phyloP scores from a whole-genome alignment of 352 stramenopile genomes.

The Phytophthora sp. region DNA sequence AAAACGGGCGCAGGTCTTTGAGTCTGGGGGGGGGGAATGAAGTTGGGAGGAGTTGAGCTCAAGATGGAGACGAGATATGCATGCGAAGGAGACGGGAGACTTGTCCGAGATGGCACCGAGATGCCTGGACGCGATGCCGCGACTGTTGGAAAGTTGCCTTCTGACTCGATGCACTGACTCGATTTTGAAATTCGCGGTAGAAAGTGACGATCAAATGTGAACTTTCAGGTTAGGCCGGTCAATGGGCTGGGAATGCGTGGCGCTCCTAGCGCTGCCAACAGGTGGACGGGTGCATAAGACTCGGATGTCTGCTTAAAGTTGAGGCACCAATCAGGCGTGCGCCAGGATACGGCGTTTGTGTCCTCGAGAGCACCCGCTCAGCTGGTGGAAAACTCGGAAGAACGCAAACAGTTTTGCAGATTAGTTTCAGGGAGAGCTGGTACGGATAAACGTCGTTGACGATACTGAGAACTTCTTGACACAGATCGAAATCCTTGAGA shows the following conservation, averaged over 20 bases:
- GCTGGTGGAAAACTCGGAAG: too few species aligned
- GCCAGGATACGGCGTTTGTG: too few species aligned
- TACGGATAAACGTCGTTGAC: too few species aligned
- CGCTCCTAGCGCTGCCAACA: neutral
- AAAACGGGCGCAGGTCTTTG: neutral
- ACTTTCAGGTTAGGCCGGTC: neutral
- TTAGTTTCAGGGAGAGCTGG: too few species aligned
- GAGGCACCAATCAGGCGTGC: too few species aligned
- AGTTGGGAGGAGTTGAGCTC: neutral
- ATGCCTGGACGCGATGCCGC: neutral
- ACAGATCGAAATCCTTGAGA: too few species aligned
- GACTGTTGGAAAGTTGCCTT: slow-evolving; percentile 9
- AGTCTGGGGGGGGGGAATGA: neutral
- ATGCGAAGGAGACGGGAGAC: too few species aligned
- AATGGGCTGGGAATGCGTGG: neutral
- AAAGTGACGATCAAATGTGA: neutral
- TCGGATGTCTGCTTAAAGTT: neutral
- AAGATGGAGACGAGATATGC: too few species aligned
- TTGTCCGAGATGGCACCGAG: too few species aligned
- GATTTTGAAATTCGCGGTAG: neutral
- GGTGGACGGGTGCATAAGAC: neutral
- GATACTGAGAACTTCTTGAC: too few species aligned
- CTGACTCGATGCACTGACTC: slow-evolving; percentile 19
- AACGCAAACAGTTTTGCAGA: too few species aligned
- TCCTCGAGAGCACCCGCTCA: too few species aligned